phyloP scores from a whole-genome alignment of 441 rosid species.

The Pelargonium fulgidum region DNA sequence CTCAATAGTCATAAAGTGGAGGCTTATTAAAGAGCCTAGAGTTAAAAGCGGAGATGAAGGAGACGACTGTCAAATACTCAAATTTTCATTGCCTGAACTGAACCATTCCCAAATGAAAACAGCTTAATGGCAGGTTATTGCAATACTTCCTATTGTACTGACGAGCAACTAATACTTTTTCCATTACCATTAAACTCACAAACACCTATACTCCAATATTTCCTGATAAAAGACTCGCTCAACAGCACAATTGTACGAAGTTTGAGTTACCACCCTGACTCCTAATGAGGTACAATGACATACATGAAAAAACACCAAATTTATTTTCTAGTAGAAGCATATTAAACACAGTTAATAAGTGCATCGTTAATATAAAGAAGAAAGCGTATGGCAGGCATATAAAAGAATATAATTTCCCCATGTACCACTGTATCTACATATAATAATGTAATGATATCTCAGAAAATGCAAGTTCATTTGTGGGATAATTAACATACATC shows the following conservation, averaged over 20 bases:
- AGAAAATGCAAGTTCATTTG: conserved; percentile 8
- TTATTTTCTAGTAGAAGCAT: not conserved
- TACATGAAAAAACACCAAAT: not conserved
- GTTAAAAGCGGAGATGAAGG: not conserved
- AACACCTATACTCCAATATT: not conserved
- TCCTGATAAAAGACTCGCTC: not conserved
- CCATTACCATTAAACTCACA: not conserved
- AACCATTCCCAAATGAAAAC: not conserved
- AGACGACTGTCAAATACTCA: not conserved
- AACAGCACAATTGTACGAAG: not conserved
- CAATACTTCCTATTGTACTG: not conserved
- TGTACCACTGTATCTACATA: too few species aligned
- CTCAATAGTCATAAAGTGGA: not conserved
- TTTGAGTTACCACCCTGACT: not conserved
- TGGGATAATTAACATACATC: conserved; percentile 56
- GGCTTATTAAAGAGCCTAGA: not conserved
- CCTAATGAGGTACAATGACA: not conserved
- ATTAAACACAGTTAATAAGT: not conserved
- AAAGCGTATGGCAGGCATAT: too few species aligned
- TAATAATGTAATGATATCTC: not conserved
- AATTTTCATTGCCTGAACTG: not conserved
- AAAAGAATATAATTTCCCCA: too few species aligned
- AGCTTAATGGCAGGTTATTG: too few species aligned
- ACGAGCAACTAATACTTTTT: not conserved
- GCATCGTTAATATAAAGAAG: not conserved